These are phyloP conservation scores for Hanseniaspora guilliermondii DNA, from an alignment of 805 yeast genomes.

Conservation along the genomic window DNA sequence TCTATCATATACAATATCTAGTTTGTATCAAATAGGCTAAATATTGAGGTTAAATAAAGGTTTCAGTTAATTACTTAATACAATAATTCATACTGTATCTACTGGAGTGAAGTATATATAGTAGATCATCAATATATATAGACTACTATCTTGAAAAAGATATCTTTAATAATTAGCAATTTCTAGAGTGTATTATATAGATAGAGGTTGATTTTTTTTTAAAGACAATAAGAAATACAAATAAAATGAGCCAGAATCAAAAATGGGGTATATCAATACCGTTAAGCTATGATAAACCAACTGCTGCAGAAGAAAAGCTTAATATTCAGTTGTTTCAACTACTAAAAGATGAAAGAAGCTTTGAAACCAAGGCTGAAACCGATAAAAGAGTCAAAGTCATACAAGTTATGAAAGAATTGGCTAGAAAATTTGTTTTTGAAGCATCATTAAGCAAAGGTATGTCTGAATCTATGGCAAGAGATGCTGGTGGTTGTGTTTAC, in stretches of 20 bases:
- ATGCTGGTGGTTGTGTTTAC: conserved; percentile 96
- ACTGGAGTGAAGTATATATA: too few species aligned
- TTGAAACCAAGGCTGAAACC: conserved; percentile 78
- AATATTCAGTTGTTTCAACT: conserved; percentile 71
- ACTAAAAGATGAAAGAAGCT: conserved; percentile 70
- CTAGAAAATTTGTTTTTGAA: conserved; percentile 67
- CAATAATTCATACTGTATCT: too few species aligned
- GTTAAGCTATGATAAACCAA: conserved; percentile 73
- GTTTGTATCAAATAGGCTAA: too few species aligned
- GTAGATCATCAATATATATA: too few species aligned
- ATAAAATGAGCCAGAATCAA: conserved; percentile 9
- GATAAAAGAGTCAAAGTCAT: conserved; percentile 67
- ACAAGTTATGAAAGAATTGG: conserved; percentile 54
- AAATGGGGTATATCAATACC: conserved; percentile 32
- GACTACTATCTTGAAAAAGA: too few species aligned
- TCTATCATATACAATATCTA: neutral
- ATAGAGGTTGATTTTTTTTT: too few species aligned
- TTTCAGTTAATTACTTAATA: too few species aligned
- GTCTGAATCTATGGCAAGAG: conserved; percentile 95
- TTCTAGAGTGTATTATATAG: too few species aligned
- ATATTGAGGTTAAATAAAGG: too few species aligned
- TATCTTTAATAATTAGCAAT: too few species aligned
- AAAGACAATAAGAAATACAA: neutral
- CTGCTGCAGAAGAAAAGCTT: conserved; percentile 60
- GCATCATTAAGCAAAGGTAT: conserved; percentile 76